Base-by-base conservation (phyloP, 2,329 filamentous ascomycete genomes). In the Uncinocarpus reesii region DNA sequence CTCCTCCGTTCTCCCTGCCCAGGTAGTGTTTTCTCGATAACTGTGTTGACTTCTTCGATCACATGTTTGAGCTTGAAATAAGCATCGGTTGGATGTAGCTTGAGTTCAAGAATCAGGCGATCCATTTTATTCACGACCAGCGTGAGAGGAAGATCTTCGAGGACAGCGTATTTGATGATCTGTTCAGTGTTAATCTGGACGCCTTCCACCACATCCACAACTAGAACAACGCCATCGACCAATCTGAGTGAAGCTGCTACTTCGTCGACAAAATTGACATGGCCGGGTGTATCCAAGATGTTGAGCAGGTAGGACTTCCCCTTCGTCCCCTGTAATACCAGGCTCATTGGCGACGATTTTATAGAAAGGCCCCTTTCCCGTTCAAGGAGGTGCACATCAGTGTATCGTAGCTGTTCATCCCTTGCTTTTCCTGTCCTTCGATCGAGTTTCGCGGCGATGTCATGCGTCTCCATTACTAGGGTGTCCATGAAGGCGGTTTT, bases 1-100 rank as follows among this genome's bases (percentile, higher is more conserved):
- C 92, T 80, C 66, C 79, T 80, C 52, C 77, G 80, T 60, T 86
- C 86, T 23, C 89, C 88, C 57, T 80, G 79, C 1, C 86, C 83
- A 3, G 92, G 90, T 23, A 88, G 74, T 2, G 85, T 84, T 62
- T 85, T 88, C 62, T 94, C 86, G 59, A 98, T 96, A 57, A 92
- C 73, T 1, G 87, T 95, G 68, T 98, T 98, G 66, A 98, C 89
- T 67, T 96, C 87, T 66, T 98, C 92, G 46, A 98, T 80, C n/a
- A 95, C 88, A 65, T 96, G 89, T 70, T 95, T 96, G 47, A 98
- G 74, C 74, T 98, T 98, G 75, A 95, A 96, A 70, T 98, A 98
- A 10, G 92, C 92, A 63, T 98, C 92, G 55, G 82, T 86, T 1
- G 92, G 92, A 1, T 92, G 92, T 11, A 98, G 76, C 65, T 94